phyloP scores from a whole-genome alignment of 2,329 filamentous ascomycete species.

The Pezicula carpinea region DNA sequence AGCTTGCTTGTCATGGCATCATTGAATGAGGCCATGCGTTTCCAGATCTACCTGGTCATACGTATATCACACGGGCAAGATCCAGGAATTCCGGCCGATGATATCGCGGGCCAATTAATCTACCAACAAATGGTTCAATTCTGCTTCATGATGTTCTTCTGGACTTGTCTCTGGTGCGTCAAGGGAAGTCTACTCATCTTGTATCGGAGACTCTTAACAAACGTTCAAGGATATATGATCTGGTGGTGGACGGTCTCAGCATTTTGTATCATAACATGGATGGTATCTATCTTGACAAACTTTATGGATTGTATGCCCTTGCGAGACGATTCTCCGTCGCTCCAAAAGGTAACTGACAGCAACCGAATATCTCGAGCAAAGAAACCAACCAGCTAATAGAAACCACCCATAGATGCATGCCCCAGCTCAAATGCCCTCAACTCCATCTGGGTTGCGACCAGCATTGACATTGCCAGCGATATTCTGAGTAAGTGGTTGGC shows the following conservation, averaged over 20 bases:
- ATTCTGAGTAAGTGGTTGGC: background rate
- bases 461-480: background rate
- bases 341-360: no score
- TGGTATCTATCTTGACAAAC: background rate
- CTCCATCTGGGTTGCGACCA: background rate
- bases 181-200: conserved; percentile 16
- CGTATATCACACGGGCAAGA: no score
- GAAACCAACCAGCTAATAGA: no score
- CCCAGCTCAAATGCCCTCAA: background rate
- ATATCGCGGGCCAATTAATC: no score
- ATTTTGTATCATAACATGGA: conserved; percentile 5
- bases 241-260: conserved; percentile 13
- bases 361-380: no score
- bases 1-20: no score
- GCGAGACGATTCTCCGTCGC: no score
- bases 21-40: no score
- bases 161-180: conserved; percentile 19
- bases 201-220: conserved; percentile 10
- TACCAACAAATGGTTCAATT: conserved; percentile 8
- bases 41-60: no score
- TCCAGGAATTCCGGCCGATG: no score
- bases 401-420: background rate
- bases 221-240: conserved; percentile 5
- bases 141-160: conserved; percentile 15
- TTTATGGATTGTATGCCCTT: background rate